Base-by-base conservation (phyloP, 148 eudicot species). In the Chenopodium album region DNA sequence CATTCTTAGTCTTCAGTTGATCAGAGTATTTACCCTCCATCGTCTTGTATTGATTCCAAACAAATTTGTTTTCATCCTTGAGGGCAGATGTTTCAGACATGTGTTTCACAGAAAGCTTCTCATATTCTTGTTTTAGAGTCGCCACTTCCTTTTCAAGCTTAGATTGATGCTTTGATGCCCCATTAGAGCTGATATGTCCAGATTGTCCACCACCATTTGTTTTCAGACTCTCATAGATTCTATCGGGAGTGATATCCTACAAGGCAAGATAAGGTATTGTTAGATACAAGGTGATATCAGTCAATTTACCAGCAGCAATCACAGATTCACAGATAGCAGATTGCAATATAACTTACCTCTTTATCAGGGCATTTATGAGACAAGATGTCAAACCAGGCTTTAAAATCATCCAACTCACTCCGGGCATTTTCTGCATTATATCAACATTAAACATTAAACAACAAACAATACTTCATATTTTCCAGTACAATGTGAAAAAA, bases 41-140 rank as follows among this genome's bases (percentile, higher is more conserved):
- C 82, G 47, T 88, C 64, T 84, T 86, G 74, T 81, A 89, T 81
- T 92, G 97, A 84, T 89, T 92, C 97, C 97, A 92, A 20, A 88
- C 88, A 75, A 92, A 89, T 28, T 89, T 82, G 82, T 85, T 90
- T 89, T 93, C 94, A 14, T 88, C 84, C 82, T 80, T 76, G 62
- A 93, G 91, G 19, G 93, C 91, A 75, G 90, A 77, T 65, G 89
- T 76, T 56, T 93, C 89, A 62, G 88, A 77, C 76, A 67, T 86
- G 80, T 78, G 80, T 73, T 86, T 87, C 34, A 74, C 17, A 62
- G 90, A 84, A 63, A 82, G 87, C 88, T 86, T 84, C 75, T 87
- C 92, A 76, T 87, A 82, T 81, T 88, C 91, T 73, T 84, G 76
- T 81, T 84, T 91, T 29, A 91, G 81, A 74, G 47, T 73, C 37